phyloP scores from a whole-genome alignment of 2,329 filamentous ascomycete species.

The Drechslerella stenobrocha region DNA sequence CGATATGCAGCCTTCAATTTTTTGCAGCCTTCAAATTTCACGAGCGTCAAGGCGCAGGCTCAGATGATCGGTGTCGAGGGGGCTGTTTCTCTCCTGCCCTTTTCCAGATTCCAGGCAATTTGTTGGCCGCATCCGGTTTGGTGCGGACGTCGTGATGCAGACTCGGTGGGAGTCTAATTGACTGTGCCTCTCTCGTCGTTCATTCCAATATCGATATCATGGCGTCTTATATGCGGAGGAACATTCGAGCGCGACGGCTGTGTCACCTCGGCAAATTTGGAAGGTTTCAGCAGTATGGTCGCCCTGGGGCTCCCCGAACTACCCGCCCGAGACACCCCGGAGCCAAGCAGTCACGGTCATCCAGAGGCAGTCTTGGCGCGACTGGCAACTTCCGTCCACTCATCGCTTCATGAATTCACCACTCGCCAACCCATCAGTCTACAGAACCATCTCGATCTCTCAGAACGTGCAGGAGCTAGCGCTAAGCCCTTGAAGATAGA shows the following conservation, averaged over 20 bases:
- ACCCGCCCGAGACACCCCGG: slow-evolving; percentile 9
- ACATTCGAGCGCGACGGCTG: slow-evolving; percentile 15
- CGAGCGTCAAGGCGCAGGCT: not conserved
- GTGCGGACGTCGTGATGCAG: not conserved
- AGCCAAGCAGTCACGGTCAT: too few relatives aligned
- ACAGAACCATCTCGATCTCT: too few relatives aligned
- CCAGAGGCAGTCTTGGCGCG: slow-evolving; percentile 39
- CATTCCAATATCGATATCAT: slow-evolving; percentile 17
- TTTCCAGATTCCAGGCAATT: too few relatives aligned
- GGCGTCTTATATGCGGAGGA: slow-evolving; percentile 14
- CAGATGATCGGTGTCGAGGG: slow-evolving; percentile 7
- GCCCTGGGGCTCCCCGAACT: too few relatives aligned
- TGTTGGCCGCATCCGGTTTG: not conserved
- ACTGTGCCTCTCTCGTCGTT: slow-evolving; percentile 11
- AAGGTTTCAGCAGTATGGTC: too few relatives aligned
- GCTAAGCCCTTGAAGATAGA: too few relatives aligned
- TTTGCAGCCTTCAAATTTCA: slow-evolving; percentile 11
- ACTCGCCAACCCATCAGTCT: too few relatives aligned
- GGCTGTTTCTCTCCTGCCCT: not conserved
- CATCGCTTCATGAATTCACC: too few relatives aligned
- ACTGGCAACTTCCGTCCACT: too few relatives aligned
- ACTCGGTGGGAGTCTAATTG: slow-evolving; percentile 1
- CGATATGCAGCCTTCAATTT: slow-evolving; percentile 8
- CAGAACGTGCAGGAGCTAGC: too few relatives aligned
- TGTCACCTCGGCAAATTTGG: slow-evolving; percentile 10